Percentiles rank a stretch among this genome's conserved stretches.
phyloP scores from a whole-genome alignment of 176 grass and related monocot species.

The Metroxylon sagu region DNA sequence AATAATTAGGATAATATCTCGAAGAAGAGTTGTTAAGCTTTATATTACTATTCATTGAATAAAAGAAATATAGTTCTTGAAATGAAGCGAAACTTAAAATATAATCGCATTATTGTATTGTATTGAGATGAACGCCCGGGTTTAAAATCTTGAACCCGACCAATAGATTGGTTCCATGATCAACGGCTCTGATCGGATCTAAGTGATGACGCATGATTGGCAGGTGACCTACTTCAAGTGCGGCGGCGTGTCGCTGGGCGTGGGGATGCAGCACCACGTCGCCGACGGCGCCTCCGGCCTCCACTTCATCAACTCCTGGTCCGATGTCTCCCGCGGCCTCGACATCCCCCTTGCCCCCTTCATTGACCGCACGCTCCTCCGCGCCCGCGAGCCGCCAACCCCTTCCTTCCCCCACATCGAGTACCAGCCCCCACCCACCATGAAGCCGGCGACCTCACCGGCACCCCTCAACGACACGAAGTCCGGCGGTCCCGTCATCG shows the following conservation, averaged over 20 bases:
- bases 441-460: constrained; percentile 12
- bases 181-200: too few species aligned
- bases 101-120: too few species aligned
- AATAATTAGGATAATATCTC: too few species aligned
- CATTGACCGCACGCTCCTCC: constrained; percentile 61
- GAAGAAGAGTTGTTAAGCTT: too few species aligned
- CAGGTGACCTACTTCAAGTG: constrained; percentile 94
- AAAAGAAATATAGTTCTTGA: too few species aligned
- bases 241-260: constrained; percentile 65
- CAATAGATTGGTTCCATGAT: too few species aligned
- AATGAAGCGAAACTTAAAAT: too few species aligned
- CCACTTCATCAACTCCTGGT: constrained; percentile 94
- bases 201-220: background rate
- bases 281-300: constrained; percentile 72
- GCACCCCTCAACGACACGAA: background rate
- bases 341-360: constrained; percentile 40
- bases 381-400: constrained; percentile 50
- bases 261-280: constrained; percentile 88
- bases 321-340: constrained; percentile 54
- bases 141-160: too few species aligned
- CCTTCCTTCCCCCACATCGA: constrained; percentile 67
- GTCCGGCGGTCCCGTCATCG: constrained; percentile 25
- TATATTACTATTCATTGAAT: too few species aligned
- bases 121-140: too few species aligned
- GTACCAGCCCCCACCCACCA: constrained; percentile 64